These are phyloP conservation scores for Colletotrichum noveboracense DNA, from an alignment of 2,329 filamentous ascomycete species.

Conservation along the genomic window DNA sequence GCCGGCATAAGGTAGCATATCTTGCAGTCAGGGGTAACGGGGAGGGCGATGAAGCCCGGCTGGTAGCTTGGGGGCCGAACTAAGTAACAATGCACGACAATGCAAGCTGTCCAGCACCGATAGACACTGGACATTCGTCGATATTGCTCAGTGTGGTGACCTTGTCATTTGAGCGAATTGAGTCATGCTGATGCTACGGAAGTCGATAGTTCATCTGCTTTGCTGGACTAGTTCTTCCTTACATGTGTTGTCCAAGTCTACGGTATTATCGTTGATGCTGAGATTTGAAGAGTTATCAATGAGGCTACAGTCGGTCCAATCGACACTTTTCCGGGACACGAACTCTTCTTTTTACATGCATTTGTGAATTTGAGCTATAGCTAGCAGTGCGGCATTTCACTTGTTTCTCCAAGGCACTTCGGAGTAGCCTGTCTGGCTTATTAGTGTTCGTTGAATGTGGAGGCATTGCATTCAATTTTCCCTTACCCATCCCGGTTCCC, in stretches of 20 bases:
- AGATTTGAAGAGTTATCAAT: neutral
- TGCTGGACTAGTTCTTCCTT: neutral
- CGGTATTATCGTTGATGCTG: neutral
- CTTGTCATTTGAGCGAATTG: neutral
- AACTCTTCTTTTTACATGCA: neutral
- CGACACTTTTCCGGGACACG: neutral
- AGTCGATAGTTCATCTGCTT: neutral
- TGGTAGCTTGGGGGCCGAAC: neutral
- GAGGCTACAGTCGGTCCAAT: neutral
- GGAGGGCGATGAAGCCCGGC: neutral
- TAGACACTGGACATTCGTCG: neutral
- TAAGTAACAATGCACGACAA: neutral
- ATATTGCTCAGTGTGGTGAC: neutral
- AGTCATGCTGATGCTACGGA: neutral
- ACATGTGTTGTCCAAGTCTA: neutral
- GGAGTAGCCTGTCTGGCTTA: neutral
- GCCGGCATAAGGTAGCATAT: neutral
- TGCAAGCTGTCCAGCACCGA: neutral
- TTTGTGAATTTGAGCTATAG: neutral
- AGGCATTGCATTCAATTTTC: neutral
- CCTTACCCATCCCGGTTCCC: neutral
- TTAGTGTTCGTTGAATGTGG: neutral
- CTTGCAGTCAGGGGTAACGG: neutral
- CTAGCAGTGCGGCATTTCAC: neutral
- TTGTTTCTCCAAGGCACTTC: neutral